Evolutionary conservation across 495 filamentous ascomycete species (phyloP), one percentile per base, ranked within the genome.

Genomic region (Aspergillus olivimuriae): DNA sequence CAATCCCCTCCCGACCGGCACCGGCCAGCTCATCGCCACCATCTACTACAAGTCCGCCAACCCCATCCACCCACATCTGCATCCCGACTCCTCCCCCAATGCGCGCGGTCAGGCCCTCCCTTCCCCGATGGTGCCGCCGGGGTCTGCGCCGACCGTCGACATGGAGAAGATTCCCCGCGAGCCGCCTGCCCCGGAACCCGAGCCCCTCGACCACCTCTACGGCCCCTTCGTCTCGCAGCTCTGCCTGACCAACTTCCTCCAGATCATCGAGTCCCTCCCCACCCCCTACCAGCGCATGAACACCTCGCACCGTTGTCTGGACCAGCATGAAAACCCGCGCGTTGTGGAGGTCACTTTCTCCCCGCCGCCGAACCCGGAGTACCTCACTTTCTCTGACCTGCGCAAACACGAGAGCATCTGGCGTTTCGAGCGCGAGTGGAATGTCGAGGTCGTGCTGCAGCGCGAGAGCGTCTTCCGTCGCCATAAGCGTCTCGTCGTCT

Each of bases 391-490:
- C 24, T 69, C 68, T 19, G 81, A 85, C 46, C 65, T 89, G 28
- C 75, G 88, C 34, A 83, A 84, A 53, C 81, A 90, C 57, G 87
- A 90, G 66, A 75, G 81, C 32, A 77, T 94, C 45, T 86, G 83
- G 71, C 74, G 80, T 12, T 91, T 90, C 49, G 86, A 92, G 73
- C 74, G 77, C 21, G 84, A 90, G 61, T 92, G 86, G 86, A 87
- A 88, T 51, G 78, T 94, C 23, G 87, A 95, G 54, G 80, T 88
- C 8, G 78, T 83, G 8, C 67, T 94, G 39, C 83, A 89, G 58
- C 52, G 55, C 34, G 84, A 89, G 47, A 76, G 70, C 22, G 70
- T 87, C n/a, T 87, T 81, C 69, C 76, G 84, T 32, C 74, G 79
- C 17, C 75, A 89, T 58, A 85, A 87, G 57, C 81, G 86, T 2